Evolutionary conservation across 2,329 filamentous ascomycete genomes (phyloP).

Genomic region (Hymenoscyphus infarciens): DNA sequence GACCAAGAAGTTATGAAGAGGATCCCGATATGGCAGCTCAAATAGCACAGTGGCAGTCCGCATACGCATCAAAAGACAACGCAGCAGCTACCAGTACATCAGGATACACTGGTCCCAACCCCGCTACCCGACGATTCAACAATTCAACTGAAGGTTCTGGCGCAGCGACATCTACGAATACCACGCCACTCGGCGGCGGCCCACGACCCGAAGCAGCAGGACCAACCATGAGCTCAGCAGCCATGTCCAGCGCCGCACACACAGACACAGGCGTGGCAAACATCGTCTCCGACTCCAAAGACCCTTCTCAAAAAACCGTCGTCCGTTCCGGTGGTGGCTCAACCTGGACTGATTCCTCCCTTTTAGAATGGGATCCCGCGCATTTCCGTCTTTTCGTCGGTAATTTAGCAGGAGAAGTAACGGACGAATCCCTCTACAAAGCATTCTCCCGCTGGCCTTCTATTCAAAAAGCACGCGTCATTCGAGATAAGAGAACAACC

Average conservation of each 20-base stretch:
- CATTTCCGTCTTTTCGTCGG: conserved; percentile 95
- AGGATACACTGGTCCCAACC: conserved; percentile 30
- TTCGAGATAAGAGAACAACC: conserved; percentile 91
- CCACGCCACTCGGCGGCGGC: conserved; percentile 39
- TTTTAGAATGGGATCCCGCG: conserved; percentile 93
- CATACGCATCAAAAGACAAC: conserved; percentile 65
- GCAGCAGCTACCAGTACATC: conserved; percentile 36
- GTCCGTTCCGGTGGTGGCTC: conserved; percentile 85
- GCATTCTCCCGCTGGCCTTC: conserved; percentile 87
- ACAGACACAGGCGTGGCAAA: conserved; percentile 44
- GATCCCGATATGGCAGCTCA: conserved; percentile 85
- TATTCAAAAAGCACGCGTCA: conserved; percentile 86
- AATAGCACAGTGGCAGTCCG: conserved; percentile 92
- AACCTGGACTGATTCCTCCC: conserved; percentile 81
- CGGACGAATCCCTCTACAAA: conserved; percentile 91
- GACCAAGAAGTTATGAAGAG: conserved; percentile 43
- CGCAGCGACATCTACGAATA: conserved; percentile 43
- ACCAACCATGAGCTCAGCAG: conserved; percentile 83
- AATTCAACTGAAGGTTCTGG: conserved; percentile 42
- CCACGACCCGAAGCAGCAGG: conserved; percentile 16
- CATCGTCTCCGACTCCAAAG: conserved; percentile 40
- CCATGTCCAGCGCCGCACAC: conserved; percentile 42
- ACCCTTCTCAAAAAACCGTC: conserved; percentile 77
- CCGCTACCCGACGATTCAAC: conserved; percentile 31
- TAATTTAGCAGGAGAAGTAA: conserved; percentile 95